A percentile compares a stretch with the other conserved stretches of the same genome.
Evolutionary conservation across 257 asterid genomes (phyloP).

Genomic region (Lycium ferocissimum): DNA sequence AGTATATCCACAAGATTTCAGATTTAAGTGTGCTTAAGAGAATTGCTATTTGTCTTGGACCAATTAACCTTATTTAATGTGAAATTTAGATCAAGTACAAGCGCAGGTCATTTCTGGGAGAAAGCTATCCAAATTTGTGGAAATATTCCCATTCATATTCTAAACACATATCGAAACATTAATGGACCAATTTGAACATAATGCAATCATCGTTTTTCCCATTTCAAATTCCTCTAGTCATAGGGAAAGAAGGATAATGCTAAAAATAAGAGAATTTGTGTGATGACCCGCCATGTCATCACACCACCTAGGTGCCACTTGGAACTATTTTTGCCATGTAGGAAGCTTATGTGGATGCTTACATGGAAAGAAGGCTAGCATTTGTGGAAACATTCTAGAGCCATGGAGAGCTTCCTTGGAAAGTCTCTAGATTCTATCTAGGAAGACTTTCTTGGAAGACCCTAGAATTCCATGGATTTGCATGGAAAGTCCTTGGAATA

Average conservation of each 20-base stretch:
- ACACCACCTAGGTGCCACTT: too few species aligned
- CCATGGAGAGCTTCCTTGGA: too few species aligned
- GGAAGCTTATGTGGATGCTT: too few species aligned
- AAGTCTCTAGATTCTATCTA: too few species aligned
- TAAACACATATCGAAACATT: constrained; percentile 9
- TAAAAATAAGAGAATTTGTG: background rate
- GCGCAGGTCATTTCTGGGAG: background rate
- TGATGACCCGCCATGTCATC: too few species aligned
- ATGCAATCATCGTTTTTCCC: background rate
- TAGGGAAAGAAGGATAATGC: constrained; percentile 5
- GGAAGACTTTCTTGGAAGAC: too few species aligned
- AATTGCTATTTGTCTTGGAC: constrained; percentile 20
- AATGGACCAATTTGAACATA: constrained; percentile 1
- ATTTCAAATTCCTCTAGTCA: background rate
- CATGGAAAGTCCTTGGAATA: too few species aligned
- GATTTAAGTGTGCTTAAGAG: background rate
- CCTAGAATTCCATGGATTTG: too few species aligned
- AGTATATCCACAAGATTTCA: constrained; percentile 10
- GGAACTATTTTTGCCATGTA: too few species aligned
- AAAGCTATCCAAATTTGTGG: background rate
- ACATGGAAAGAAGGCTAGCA: too few species aligned
- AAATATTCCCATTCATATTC: background rate
- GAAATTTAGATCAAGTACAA: background rate
- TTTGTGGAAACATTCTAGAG: too few species aligned
- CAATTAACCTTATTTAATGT: constrained; percentile 5